Evolutionary conservation across 768 basidiomycete genomes (phyloP).

Genomic region (Suillus decipiens): DNA sequence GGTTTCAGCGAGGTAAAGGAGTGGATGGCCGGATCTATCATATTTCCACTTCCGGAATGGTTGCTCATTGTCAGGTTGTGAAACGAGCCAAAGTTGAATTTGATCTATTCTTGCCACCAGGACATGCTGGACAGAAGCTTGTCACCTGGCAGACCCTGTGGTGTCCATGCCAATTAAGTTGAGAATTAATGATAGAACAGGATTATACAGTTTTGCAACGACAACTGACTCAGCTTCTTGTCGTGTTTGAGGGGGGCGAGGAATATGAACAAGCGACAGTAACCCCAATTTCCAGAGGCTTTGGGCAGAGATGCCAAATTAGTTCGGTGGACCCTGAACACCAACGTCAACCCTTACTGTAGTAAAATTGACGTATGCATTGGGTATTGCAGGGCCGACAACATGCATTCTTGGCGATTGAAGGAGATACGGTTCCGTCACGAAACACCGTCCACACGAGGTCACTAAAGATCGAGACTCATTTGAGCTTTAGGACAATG

Average conservation of each 20-base stretch:
- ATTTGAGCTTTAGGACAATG: background rate
- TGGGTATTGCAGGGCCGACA: background rate
- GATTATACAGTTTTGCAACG: background rate
- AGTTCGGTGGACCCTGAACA: background rate
- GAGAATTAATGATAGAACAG: background rate
- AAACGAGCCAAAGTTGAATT: conserved; percentile 4
- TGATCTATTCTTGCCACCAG: background rate
- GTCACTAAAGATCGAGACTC: background rate
- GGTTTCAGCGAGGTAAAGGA: conserved; percentile 4
- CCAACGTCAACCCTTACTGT: background rate
- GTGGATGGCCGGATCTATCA: background rate
- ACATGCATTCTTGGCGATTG: background rate
- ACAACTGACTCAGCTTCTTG: background rate
- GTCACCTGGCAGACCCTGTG: conserved; percentile 9
- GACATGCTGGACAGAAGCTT: background rate
- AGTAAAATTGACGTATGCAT: conserved; percentile 1
- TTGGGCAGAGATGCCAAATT: conserved; percentile 1
- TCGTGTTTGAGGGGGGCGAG: background rate
- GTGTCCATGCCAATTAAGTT: background rate
- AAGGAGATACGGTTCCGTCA: background rate
- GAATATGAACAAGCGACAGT: background rate
- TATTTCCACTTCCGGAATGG: conserved; percentile 5
- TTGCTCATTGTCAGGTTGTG: conserved; percentile 1
- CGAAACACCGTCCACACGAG: conserved; percentile 1
- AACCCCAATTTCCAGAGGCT: conserved; percentile 2